Percentiles rank a stretch among this genome's conserved stretches.
These are phyloP conservation scores for Solanum habrochaites DNA, from an alignment of 257 asterid species.

Conservation along the genomic window DNA sequence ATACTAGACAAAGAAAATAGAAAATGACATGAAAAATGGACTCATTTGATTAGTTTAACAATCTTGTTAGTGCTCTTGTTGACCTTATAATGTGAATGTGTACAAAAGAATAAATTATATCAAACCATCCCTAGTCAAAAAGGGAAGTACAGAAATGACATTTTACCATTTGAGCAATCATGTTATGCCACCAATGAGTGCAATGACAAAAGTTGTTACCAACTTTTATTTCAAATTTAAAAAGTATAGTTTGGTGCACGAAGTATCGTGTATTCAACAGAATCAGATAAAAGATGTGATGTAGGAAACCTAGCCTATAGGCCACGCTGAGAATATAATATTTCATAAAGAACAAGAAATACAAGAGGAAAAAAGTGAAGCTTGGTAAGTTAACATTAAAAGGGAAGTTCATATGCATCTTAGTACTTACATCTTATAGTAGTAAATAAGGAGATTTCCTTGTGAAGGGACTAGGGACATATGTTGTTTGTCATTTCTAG, in stretches of 20 bases:
- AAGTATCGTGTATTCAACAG: not conserved
- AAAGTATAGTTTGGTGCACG: not conserved
- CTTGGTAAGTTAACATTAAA: not conserved
- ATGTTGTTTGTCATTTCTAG: constrained; percentile 9
- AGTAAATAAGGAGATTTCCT: not conserved
- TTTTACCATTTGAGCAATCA: not conserved
- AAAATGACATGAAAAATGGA: not conserved
- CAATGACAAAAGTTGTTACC: not conserved
- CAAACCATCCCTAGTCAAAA: not conserved
- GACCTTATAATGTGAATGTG: not conserved
- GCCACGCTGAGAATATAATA: not conserved
- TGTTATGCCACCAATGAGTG: not conserved
- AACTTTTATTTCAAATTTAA: not conserved
- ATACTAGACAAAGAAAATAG: not conserved
- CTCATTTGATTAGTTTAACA: not conserved
- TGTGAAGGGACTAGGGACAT: not conserved
- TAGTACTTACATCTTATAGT: constrained; percentile 32
- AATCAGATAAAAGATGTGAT: not conserved
- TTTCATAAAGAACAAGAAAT: not conserved
- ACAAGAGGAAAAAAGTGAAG: not conserved
- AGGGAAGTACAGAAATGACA: not conserved
- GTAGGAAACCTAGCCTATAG: no score
- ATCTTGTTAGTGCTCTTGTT: not conserved
- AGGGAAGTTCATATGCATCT: constrained; percentile 20
- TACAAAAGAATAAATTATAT: not conserved